Percentiles rank a stretch among this genome's conserved stretches.
phyloP scores from a whole-genome alignment of 164 flowering plant genomes.

The Piper betle region DNA sequence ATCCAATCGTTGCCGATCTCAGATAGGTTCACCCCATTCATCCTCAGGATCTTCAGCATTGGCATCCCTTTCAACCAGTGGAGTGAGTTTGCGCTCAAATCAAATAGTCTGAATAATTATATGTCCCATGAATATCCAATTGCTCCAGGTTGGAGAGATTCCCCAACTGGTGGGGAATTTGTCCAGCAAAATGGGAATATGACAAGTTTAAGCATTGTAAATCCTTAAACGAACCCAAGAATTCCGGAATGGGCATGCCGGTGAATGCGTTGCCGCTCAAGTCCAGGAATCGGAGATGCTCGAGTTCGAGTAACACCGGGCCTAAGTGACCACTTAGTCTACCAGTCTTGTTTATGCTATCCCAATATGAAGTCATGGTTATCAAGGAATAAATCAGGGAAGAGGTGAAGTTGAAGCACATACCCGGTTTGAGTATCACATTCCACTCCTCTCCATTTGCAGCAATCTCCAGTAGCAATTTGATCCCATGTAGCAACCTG shows the following conservation, averaged over 20 bases:
- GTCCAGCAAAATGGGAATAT: neutral
- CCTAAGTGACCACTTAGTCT: neutral
- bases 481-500: too few species aligned
- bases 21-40: too few species aligned
- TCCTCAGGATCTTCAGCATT: neutral
- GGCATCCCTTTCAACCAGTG: neutral
- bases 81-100: neutral
- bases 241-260: neutral
- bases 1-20: too few species aligned
- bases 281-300: constrained; percentile 1
- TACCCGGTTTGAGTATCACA: constrained; percentile 3
- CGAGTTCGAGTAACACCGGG: neutral
- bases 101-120: neutral
- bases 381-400: neutral
- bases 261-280: neutral
- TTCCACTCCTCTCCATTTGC: constrained; percentile 1
- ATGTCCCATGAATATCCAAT: neutral
- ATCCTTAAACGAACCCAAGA: neutral
- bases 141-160: constrained; percentile 1
- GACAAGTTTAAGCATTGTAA: neutral
- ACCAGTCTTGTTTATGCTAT: too few species aligned
- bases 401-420: neutral
- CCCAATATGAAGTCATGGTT: too few species aligned
- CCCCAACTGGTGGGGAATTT: constrained; percentile 1
- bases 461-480: neutral